Evolutionary conservation across 2,329 filamentous ascomycete species (phyloP), one percentile per base, ranked within the genome.

Genomic region (Piedraia hortae): DNA sequence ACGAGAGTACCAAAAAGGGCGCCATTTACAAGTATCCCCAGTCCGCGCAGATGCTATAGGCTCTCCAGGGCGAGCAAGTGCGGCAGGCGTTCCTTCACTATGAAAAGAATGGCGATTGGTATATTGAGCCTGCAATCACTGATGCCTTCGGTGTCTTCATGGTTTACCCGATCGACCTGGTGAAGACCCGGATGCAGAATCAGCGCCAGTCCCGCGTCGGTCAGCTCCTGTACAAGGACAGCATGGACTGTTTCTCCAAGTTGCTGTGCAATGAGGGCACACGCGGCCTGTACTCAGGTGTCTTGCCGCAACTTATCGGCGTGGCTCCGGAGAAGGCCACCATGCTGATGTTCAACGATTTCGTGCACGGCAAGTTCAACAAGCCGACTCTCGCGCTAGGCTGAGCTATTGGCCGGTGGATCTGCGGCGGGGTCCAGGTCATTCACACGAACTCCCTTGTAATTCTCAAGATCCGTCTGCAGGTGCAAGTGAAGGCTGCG

Each of bases 281-380:
- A 45, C 59, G 56, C 17, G 85, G 85, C 11, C 50, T 97, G 21
- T 97, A 97, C 53, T 89, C 82, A 21, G 85, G 85, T 42, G 77
- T 97, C 10, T 47, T 91, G 23, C 85, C 85, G 6, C 85, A 97
- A 54, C 60, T 97, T 20, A 75, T 97, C 30, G 85, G 85, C 46
- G 85, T 97, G 20, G 85, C 85, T n/a, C 85, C 85, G 2, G 85
- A 97, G 47, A 97, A 97, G 56, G 85, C 85, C 35, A 97, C 97
- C 53, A 97, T 97, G 55, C 63, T 97, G 31, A 97, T 85, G 0
- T 80, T 97, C 39, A 97, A 97, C 48, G 85, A 97, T 42, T 50
- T 97, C 24, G 77, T 88, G 11, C 69, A 85, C 39, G 58, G 61
- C 5, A 57, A 60, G 32, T 69, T 80, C 39, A 72, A 67, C 3